Conservation (phyloP, 2,329 filamentous ascomycete genomes). For the Zalaria sp. region DNA sequence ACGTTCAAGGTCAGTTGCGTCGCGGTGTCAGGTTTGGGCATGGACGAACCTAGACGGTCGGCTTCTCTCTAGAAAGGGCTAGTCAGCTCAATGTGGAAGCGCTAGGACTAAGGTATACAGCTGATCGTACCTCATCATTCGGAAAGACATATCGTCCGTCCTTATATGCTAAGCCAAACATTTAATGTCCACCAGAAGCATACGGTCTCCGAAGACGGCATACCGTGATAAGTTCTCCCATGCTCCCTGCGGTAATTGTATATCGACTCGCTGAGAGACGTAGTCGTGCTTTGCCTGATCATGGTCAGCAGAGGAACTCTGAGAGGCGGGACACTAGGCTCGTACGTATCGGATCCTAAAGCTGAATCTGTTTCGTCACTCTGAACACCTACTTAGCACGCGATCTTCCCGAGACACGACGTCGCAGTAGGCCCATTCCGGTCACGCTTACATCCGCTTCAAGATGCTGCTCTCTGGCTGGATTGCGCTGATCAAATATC, state of each 20-base stretch:
- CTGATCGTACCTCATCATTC: constrained; percentile 20
- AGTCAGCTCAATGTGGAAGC: background rate
- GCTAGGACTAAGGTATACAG: background rate
- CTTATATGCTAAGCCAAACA: constrained; percentile 17
- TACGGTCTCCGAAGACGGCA: background rate
- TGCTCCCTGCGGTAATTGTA: constrained; percentile 22
- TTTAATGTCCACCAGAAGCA: too few species aligned
- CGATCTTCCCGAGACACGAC: background rate
- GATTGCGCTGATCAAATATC: constrained; percentile 1
- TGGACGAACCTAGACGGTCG: constrained; percentile 15
- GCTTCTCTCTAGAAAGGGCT: constrained; percentile 16
- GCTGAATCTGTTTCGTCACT: constrained; percentile 15
- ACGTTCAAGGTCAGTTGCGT: constrained; percentile 5
- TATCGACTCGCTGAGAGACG: constrained; percentile 20
- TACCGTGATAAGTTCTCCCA: constrained; percentile 23
- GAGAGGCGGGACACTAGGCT: background rate
- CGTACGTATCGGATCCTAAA: constrained; percentile 20
- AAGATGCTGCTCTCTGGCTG: constrained; percentile 20
- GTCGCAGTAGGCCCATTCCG: too few species aligned
- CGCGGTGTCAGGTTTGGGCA: too few species aligned
- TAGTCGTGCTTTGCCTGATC: constrained; percentile 17
- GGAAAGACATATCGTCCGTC: constrained; percentile 27
- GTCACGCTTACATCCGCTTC: constrained; percentile 18
- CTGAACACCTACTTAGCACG: background rate
- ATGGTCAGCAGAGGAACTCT: background rate